phyloP scores from a whole-genome alignment of 2,329 filamentous ascomycete species.

The Trichoderma sp. region DNA sequence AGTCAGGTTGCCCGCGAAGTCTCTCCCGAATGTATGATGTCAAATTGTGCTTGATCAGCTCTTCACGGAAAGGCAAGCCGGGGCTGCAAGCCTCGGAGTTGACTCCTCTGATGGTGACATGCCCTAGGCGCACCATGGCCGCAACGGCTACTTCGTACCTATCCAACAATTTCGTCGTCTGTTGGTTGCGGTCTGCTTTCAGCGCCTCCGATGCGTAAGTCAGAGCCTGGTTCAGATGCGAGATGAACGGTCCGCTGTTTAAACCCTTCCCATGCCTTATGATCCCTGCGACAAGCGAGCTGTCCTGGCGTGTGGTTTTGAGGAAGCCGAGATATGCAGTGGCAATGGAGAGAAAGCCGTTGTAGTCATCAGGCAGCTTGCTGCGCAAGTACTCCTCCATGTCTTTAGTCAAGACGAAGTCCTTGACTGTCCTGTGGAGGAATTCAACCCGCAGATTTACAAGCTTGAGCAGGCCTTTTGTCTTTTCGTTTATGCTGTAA shows the following conservation, averaged over 20 bases:
- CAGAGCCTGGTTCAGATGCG: neutral
- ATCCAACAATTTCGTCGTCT: neutral
- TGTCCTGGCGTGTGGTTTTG: neutral
- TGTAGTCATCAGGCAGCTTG: neutral
- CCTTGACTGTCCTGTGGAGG: slow-evolving; percentile 8
- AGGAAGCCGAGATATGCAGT: neutral
- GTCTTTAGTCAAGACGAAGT: neutral
- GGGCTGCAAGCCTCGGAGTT: neutral
- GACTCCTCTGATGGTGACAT: neutral
- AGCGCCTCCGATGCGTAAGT: neutral
- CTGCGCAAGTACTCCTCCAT: neutral
- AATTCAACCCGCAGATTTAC: neutral
- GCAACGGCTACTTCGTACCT: neutral
- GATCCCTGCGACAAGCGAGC: neutral
- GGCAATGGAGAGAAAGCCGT: neutral
- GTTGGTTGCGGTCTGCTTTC: neutral
- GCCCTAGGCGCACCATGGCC: neutral
- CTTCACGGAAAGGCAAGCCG: neutral
- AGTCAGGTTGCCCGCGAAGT: neutral
- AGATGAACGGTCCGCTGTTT: neutral
- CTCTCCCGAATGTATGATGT: neutral
- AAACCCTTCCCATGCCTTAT: neutral
- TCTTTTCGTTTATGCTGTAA: neutral
- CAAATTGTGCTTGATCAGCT: neutral
- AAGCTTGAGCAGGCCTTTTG: neutral